Base-by-base conservation (phyloP, 1,284 basidiomycete species). In the Stygiomarasmius scandens region DNA sequence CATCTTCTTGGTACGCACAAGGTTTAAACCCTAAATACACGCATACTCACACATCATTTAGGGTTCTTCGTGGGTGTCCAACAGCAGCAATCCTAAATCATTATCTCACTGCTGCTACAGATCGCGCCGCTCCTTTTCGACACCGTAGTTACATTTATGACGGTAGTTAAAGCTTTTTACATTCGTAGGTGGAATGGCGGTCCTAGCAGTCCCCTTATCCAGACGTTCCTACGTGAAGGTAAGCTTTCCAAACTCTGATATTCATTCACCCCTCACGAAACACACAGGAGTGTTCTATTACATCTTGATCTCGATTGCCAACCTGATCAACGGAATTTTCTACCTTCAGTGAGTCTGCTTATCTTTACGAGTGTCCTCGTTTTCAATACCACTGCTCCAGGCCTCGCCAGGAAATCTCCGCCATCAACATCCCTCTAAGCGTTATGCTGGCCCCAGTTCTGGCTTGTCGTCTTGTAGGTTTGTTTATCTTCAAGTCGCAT, bases 361-460 rank as follows among this genome's bases (percentile, higher is more conserved):
- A 46, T 49, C 10, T 53, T 45, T 38, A 63, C 45, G 53, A 62
- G 41, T 59, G 6, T 60, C 52, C 46, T 32, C 45, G 8, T 44
- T 48, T 47, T 62, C 43, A 43, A 58, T 54, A 55, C 36, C 32
- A 32, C 8, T 9, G 38, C 24, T 10, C 56, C 58, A 91, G 89
- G 74, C 89, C 88, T 52, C 87, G 86, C 55, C 86, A 89, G 70
- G 85, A 83, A 24, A 90, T 92, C 63, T 90, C 89, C 16, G 90
- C 89, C n/a, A 86, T 92, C 63, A 89, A 89, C 64, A 91, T 92
- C 61, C 89, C 89, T n/a, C 76, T 92, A 60, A 90, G 89, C 64
- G 86, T 92, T n/a, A 90, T 91, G 88, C 79, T 92, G 64, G 85
- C 83, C n/a, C 89, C 90, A 22, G 72, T 92, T 24, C 80, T 92